These are phyloP conservation scores for Tetrahymena elliotti DNA, from an alignment of 73 alveolate genomes.

Conservation along the genomic window DNA sequence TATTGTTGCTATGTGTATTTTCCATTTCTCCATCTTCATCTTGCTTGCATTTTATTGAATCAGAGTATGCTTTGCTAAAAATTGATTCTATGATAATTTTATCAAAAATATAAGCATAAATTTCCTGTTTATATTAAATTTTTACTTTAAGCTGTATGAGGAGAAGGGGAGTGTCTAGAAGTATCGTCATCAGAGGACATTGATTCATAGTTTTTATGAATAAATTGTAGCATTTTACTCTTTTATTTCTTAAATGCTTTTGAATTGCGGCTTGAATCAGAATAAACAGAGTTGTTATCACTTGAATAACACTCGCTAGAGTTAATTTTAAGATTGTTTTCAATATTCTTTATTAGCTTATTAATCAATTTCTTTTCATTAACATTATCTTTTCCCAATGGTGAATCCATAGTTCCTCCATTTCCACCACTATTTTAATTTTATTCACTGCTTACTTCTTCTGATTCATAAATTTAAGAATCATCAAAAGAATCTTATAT, in stretches of 20 bases:
- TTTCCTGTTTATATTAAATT: background rate
- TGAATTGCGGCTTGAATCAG: background rate
- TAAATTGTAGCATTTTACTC: background rate
- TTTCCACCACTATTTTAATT: background rate
- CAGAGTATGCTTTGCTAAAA: background rate
- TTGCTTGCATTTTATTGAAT: background rate
- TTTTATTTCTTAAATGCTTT: background rate
- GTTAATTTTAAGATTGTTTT: background rate
- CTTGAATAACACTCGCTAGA: background rate
- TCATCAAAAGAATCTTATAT: background rate
- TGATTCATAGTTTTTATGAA: background rate
- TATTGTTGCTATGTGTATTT: background rate
- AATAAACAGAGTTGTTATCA: background rate
- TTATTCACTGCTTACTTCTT: background rate
- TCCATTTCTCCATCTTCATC: background rate
- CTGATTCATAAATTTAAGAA: background rate
- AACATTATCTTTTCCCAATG: background rate
- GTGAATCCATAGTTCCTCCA: background rate
- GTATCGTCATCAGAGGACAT: background rate
- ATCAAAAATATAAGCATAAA: too few relatives aligned
- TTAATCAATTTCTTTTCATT: background rate
- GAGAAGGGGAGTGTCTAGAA: background rate
- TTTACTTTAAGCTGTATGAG: background rate
- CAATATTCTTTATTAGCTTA: background rate
- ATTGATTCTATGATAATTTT: background rate